Base-by-base conservation (phyloP, 164 flowering plant genomes). In the Protea cynaroides region DNA sequence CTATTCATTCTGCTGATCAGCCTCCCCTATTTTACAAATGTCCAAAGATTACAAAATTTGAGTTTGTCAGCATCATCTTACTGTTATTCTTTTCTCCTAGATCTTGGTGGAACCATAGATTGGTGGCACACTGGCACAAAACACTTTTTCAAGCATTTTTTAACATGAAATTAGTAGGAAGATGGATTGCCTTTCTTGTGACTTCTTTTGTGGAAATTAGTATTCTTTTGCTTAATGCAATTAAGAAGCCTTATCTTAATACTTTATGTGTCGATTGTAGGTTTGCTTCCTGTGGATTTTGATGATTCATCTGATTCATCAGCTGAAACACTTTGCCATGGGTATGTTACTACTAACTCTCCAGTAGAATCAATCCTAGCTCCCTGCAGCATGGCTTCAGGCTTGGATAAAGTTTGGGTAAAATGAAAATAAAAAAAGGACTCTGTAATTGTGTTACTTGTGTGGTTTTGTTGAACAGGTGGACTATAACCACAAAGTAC, bases 401-500 rank as follows among this genome's bases (percentile, higher is more conserved):
- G 3, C 19, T 53, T 54, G 34, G 1, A 12, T 18, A 34, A 34
- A 14, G 62, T 21, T 49, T 63, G 52, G 63, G 25, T 15, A 22
- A 54, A 40, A 22, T 57, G 34, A 29, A 29, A 4, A 29, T 29
- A 4, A 29, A 29, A 29, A 29, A 29, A 29, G 34, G 4, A 1
- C 4, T 4, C 34, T 29, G 34, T 1, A 29, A 29, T 57, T 56
- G 55, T 52, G 29, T 65, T 38, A 0, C 21, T 21, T 61, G 2
- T 57, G 19, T 40, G 62, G 51, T 64, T 66, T 47, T 25, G 13
- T 7, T 65, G 23, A 59, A 25, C 72, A 91, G 96, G 70, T 92
- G 98, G 96, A 90, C 81, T 8, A 88, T 93, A 61, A 71, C 84
- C 70, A 93, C 96, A 25, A 90, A 94, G 78, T 94, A 94, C 63